A percentile compares a stretch with the other conserved stretches of the same genome.
These are phyloP conservation scores for Vinca minor DNA, from an alignment of 257 asterid species.

Conservation along the genomic window DNA sequence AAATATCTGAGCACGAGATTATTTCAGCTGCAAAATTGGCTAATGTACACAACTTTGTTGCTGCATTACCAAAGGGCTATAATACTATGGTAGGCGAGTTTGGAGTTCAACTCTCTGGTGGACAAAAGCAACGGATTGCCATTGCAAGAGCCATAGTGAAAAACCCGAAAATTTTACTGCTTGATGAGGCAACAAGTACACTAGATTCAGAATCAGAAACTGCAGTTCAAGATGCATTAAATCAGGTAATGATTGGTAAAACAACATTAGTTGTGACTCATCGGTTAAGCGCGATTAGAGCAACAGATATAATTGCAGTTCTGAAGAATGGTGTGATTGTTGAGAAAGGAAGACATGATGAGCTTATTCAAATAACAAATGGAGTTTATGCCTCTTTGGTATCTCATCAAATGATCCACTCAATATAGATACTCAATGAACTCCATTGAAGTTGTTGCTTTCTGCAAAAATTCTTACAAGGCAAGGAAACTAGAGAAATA, in stretches of 20 bases:
- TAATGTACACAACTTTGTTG: slow-evolving; percentile 61
- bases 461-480: background rate
- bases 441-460: background rate
- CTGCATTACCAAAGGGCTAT: slow-evolving; percentile 63
- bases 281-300: slow-evolving; percentile 48
- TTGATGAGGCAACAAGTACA: slow-evolving; percentile 81
- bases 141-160: slow-evolving; percentile 61
- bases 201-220: slow-evolving; percentile 65
- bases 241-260: slow-evolving; percentile 55
- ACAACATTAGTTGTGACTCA: slow-evolving; percentile 76
- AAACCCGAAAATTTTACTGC: slow-evolving; percentile 52
- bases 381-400: slow-evolving; percentile 69
- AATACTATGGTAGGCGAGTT: slow-evolving; percentile 63
- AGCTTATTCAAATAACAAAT: slow-evolving; percentile 39
- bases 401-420: slow-evolving; percentile 37
- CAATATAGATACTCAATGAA: background rate
- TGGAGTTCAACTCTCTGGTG: slow-evolving; percentile 65
- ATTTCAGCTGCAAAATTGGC: slow-evolving; percentile 53
- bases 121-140: slow-evolving; percentile 69
- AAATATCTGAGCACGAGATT: slow-evolving; percentile 53
- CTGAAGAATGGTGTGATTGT: slow-evolving; percentile 61
- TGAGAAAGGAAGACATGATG: slow-evolving; percentile 62
- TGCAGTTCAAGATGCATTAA: slow-evolving; percentile 60
- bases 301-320: slow-evolving; percentile 62
- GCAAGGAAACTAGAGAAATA: background rate